phyloP scores from a whole-genome alignment of 768 basidiomycete genomes.

The Boletus insuetus region DNA sequence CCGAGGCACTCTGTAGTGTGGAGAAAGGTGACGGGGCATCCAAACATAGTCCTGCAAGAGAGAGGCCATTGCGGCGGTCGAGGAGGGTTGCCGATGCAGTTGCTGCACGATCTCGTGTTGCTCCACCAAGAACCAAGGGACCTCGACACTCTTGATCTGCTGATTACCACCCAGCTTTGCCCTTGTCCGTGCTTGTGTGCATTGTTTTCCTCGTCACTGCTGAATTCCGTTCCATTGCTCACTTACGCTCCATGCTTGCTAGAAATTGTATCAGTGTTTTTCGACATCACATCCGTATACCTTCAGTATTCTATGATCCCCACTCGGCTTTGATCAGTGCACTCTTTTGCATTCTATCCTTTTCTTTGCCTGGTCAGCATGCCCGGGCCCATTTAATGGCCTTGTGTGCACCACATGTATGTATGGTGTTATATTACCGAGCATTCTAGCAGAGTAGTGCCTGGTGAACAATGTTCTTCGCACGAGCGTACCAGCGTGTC shows the following conservation, averaged over 20 bases:
- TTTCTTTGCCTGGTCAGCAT: slow-evolving; percentile 10
- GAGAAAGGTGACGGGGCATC: slow-evolving; percentile 6
- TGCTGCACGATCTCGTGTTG: slow-evolving; percentile 47
- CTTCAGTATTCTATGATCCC: slow-evolving; percentile 26
- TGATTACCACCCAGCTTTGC: neutral
- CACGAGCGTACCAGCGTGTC: too few relatives aligned
- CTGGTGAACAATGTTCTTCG: too few relatives aligned
- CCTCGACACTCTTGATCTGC: slow-evolving; percentile 24
- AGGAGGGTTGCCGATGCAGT: slow-evolving; percentile 64
- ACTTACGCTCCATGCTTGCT: slow-evolving; percentile 11
- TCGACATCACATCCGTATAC: slow-evolving; percentile 21
- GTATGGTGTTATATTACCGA: slow-evolving; percentile 16
- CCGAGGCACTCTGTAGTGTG: slow-evolving; percentile 4
- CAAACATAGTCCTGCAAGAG: slow-evolving; percentile 2
- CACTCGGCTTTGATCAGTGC: slow-evolving; percentile 18
- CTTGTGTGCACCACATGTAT: slow-evolving; percentile 6
- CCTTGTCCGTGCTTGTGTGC: neutral
- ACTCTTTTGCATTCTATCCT: slow-evolving; percentile 7
- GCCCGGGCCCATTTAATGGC: slow-evolving; percentile 18
- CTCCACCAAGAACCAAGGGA: slow-evolving; percentile 30
- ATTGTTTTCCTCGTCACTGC: slow-evolving; percentile 1
- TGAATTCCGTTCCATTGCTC: slow-evolving; percentile 10
- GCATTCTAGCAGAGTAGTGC: neutral
- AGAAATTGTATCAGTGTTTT: slow-evolving; percentile 26
- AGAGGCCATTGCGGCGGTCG: slow-evolving; percentile 42